These are phyloP conservation scores for Lotus japonicus DNA, from an alignment of 306 rosid species.

Conservation along the genomic window DNA sequence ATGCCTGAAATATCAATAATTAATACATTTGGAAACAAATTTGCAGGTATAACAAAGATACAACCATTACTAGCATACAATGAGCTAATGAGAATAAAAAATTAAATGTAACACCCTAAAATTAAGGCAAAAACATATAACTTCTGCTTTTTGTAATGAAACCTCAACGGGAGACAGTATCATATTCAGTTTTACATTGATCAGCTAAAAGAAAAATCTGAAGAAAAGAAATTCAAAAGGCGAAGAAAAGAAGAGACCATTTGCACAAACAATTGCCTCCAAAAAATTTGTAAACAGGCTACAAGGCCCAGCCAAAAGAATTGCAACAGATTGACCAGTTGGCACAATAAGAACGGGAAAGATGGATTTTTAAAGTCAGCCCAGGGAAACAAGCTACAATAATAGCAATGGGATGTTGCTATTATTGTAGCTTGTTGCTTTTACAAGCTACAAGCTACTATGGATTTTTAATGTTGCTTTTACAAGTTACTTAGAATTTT, in stretches of 20 bases:
- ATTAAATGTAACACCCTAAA: not conserved
- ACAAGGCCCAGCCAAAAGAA: not conserved
- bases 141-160: not conserved
- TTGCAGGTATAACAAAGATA: not conserved
- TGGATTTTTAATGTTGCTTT: no score
- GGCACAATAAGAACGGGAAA: not conserved
- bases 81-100: not conserved
- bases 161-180: not conserved
- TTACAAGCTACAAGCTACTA: no score
- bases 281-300: not conserved
- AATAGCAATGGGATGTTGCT: no score
- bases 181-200: not conserved
- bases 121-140: not conserved
- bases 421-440: no score
- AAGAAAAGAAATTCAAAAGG: not conserved
- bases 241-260: not conserved
- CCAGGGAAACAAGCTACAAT: not conserved
- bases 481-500: not conserved
- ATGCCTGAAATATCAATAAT: conserved; percentile 34
- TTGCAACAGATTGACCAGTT: not conserved
- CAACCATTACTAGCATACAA: not conserved
- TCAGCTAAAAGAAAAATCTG: not conserved
- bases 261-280: not conserved
- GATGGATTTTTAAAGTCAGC: not conserved
- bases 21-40: not conserved